Percentiles rank a stretch among this genome's conserved stretches.
Conservation (phyloP, 495 filamentous ascomycete genomes). For the Xylaria curta region DNA sequence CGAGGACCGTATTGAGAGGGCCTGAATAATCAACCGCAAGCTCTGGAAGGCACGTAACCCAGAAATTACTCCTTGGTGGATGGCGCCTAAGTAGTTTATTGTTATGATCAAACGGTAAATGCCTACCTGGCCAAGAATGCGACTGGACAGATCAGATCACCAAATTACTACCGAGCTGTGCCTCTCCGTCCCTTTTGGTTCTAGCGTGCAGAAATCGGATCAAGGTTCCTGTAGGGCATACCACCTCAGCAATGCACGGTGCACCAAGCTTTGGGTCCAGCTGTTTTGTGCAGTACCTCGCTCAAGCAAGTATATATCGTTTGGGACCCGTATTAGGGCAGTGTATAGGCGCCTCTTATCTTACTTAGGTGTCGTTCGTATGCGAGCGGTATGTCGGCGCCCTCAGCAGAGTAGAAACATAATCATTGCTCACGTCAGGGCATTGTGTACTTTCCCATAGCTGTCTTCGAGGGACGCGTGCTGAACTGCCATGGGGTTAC, state of each 20-base stretch:
- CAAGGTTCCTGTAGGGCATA: constrained; percentile 16
- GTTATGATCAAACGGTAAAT: constrained; percentile 17
- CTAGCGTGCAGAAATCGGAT: constrained; percentile 15
- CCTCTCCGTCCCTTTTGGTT: constrained; percentile 2
- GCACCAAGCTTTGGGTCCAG: neutral
- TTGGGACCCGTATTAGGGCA: neutral
- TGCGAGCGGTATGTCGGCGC: neutral
- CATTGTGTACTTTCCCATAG: neutral
- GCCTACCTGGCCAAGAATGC: constrained; percentile 20
- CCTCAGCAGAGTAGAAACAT: neutral
- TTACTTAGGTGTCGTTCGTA: neutral
- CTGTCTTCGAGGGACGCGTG: neutral
- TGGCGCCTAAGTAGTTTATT: neutral
- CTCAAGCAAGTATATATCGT: neutral
- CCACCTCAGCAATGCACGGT: constrained; percentile 8
- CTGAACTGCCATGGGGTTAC: constrained; percentile 2
- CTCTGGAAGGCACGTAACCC: neutral
- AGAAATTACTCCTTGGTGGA: neutral
- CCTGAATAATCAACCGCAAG: neutral
- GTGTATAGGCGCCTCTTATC: neutral
- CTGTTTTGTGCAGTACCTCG: constrained; percentile 2
- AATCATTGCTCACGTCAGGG: neutral
- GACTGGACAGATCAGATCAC: constrained; percentile 24
- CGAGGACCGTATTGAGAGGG: neutral
- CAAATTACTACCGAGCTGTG: constrained; percentile 13